Base-by-base conservation (phyloP, 2,329 filamentous ascomycete genomes). In the Bipolaris victoriae region DNA sequence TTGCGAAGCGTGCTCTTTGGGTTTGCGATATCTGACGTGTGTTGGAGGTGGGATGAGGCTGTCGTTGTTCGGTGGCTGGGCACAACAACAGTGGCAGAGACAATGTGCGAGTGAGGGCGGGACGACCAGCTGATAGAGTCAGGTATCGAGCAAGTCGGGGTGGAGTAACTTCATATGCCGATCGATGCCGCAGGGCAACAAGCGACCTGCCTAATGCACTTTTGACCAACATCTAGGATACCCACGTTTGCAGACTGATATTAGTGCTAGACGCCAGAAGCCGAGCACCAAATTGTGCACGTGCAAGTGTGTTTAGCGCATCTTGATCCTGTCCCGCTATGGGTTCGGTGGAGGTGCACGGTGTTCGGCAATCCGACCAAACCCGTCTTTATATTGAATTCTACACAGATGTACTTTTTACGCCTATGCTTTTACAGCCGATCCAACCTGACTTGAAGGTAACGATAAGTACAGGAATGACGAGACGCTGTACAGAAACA, bases 161-260 rank as follows among this genome's bases (percentile, higher is more conserved):
- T 54, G 43, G 45, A 52, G 49, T 46, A 49, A 46, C 24, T 41
- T 51, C 40, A 45, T 60, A 49, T 57, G 61, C 63, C 63, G 63
- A 62, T 63, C 58, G 20, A 60, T 60, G 45, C 56, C 61, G 51
- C 46, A 50, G 58, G 43, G 44, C 22, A 37, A 47, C 49, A 56
- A 47, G 39, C 50, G 41, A 58, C 57, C 57, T 62, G 56, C 61
- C 59, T 51, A 57, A 62, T 57, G 33, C 48, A 52, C 46, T 46
- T 55, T 41, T 52, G 48, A 48, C 52, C 40, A 45, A 52, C 48
- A 55, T 55, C 18, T 47, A 35, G 39, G 40, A n/a, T 43, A 37
- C 22, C 51, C 50, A 45, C 50, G 40, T 35, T 50, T 10, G 20
- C 35, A 24, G 36, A n/a, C 33, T 31, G 26, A 36, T 37, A 15